These are phyloP conservation scores for Suhomyces terraborum DNA, from an alignment of 1,139 yeast genomes.

Conservation along the genomic window DNA sequence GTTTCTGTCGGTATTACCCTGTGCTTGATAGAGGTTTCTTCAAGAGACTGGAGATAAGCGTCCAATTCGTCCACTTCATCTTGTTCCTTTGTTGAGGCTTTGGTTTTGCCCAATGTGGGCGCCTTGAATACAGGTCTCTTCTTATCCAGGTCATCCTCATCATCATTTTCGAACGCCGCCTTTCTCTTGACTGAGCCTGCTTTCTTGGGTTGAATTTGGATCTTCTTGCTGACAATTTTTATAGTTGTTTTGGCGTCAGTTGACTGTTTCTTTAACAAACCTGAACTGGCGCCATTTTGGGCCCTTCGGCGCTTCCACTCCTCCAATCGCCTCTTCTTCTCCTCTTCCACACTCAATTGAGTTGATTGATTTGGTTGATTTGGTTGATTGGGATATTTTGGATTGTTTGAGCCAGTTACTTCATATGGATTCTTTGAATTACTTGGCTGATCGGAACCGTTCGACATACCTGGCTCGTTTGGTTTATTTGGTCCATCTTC, in stretches of 20 bases:
- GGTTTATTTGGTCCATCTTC: not conserved
- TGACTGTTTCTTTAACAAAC: slow-evolving; percentile 1
- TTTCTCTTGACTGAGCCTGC: slow-evolving; percentile 7
- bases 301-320: slow-evolving; percentile 42
- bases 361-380: not conserved
- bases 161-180: slow-evolving; percentile 24
- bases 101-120: slow-evolving; percentile 18
- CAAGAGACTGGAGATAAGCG: slow-evolving; percentile 10
- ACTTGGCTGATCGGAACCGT: too few species aligned
- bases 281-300: slow-evolving; percentile 15
- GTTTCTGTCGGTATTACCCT: not conserved
- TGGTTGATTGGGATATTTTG: too few species aligned
- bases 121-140: slow-evolving; percentile 28
- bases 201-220: not conserved
- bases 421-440: too few species aligned
- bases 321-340: slow-evolving; percentile 31
- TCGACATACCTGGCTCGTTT: too few species aligned
- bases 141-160: slow-evolving; percentile 16
- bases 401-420: too few species aligned
- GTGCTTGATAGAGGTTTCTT: not conserved
- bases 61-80: slow-evolving; percentile 18
- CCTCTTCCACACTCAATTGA: not conserved
- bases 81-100: not conserved
- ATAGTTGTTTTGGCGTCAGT: slow-evolving; percentile 8
- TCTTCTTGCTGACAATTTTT: slow-evolving; percentile 3